phyloP scores from a whole-genome alignment of 2,329 filamentous ascomycete species.

The Exophiala oligosperma region DNA sequence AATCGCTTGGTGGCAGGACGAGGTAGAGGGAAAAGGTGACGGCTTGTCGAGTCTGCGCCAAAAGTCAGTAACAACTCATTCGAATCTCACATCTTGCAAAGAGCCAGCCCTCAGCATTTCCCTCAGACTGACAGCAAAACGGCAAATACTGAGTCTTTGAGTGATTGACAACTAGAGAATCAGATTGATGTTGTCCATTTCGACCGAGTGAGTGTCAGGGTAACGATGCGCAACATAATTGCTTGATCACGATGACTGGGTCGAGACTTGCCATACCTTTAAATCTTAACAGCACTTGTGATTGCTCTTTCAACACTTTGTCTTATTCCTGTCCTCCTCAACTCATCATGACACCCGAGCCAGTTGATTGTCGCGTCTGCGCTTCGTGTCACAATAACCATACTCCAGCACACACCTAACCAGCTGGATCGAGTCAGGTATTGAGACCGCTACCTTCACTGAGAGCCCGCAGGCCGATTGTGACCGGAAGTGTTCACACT shows the following conservation, averaged over 20 bases:
- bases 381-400: constrained; percentile 16
- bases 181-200: too few species aligned
- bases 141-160: too few species aligned
- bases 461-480: neutral
- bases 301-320: neutral
- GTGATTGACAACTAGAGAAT: too few species aligned
- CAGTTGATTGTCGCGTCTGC: constrained; percentile 12
- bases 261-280: constrained; percentile 15
- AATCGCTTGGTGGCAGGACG: neutral
- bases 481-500: neutral
- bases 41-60: constrained; percentile 1
- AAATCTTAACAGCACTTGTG: constrained; percentile 3
- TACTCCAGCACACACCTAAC: constrained; percentile 15
- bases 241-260: neutral
- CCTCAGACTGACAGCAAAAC: too few species aligned
- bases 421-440: neutral
- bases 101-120: neutral
- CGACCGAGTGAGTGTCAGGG: neutral
- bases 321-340: constrained; percentile 5
- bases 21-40: neutral
- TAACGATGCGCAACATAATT: neutral
- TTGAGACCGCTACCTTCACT: neutral
- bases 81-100: neutral
- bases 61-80: neutral
- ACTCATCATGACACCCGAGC: constrained; percentile 13